Evolutionary conservation across 1,139 yeast genomes (phyloP).

Genomic region (Yamadazyma dushanensis): DNA sequence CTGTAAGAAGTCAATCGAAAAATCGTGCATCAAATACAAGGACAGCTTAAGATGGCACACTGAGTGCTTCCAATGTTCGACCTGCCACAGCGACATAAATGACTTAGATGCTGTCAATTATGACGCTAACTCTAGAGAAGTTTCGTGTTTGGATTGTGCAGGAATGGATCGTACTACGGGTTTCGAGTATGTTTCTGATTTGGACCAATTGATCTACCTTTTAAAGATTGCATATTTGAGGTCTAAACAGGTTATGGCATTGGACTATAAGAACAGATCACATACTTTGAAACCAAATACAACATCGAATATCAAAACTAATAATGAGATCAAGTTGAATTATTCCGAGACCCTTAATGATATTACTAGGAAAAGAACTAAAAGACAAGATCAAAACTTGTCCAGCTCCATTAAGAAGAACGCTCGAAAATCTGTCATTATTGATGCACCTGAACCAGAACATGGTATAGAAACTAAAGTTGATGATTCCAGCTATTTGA

Average conservation of each 20-base stretch:
- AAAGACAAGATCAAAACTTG: conserved; percentile 67
- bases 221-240: conserved; percentile 83
- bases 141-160: conserved; percentile 62
- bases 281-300: conserved; percentile 8
- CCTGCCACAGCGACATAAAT: conserved; percentile 41
- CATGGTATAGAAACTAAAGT: conserved; percentile 20
- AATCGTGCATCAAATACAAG: conserved; percentile 63
- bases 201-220: conserved; percentile 72
- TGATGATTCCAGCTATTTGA: conserved; percentile 5
- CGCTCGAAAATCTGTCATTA: conserved; percentile 44
- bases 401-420: conserved; percentile 54
- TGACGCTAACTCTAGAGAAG: conserved; percentile 23
- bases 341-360: conserved; percentile 74
- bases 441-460: conserved; percentile 59
- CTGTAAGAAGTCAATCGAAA: conserved; percentile 82
- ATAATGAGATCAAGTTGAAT: conserved; percentile 30
- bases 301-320: conserved; percentile 18
- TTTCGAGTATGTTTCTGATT: conserved; percentile 64
- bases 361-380: conserved; percentile 73
- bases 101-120: conserved; percentile 34
- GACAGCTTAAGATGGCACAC: conserved; percentile 81
- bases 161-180: conserved; percentile 43
- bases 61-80: conserved; percentile 65
- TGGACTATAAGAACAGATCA: conserved; percentile 10
- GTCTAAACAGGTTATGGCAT: conserved; percentile 65